These are phyloP conservation scores for Orbilia oligospora DNA, from an alignment of 2,329 filamentous ascomycete species.

Conservation along the genomic window DNA sequence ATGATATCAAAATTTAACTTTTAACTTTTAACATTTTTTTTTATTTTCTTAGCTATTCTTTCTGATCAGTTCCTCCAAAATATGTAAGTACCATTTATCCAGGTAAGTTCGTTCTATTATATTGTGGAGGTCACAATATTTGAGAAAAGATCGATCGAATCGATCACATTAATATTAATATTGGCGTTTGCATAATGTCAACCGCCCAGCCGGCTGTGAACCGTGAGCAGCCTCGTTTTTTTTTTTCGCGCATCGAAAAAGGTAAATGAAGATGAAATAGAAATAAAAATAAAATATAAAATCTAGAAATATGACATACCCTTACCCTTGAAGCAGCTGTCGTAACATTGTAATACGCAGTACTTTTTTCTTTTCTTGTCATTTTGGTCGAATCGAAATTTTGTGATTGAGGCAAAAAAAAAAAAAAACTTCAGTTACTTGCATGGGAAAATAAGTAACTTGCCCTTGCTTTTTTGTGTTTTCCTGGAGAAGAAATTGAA, in stretches of 20 bases:
- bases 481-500: neutral
- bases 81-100: too few relatives aligned
- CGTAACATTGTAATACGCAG: slow-evolving; percentile 18
- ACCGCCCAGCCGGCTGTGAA: slow-evolving; percentile 1
- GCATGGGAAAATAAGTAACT: slow-evolving; percentile 13
- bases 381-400: slow-evolving; percentile 13
- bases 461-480: slow-evolving; percentile 31
- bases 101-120: neutral
- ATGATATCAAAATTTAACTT: slow-evolving; percentile 7
- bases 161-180: slow-evolving; percentile 21
- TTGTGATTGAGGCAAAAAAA: slow-evolving; percentile 57
- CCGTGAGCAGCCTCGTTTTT: neutral
- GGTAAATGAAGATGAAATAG: neutral
- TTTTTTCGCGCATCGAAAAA: slow-evolving; percentile 14
- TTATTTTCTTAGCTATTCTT: neutral
- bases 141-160: slow-evolving; percentile 25
- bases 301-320: slow-evolving; percentile 11
- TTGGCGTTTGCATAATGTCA: too few relatives aligned
- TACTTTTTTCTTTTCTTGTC: neutral
- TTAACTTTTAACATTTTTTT: neutral
- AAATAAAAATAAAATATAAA: slow-evolving; percentile 37
- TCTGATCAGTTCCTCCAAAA: too few relatives aligned
- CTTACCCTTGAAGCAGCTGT: slow-evolving; percentile 44
- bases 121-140: neutral
- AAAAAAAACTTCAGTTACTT: slow-evolving; percentile 16